Conservation (phyloP, 805 yeast species). For the Lachancea nothofagi region DNA sequence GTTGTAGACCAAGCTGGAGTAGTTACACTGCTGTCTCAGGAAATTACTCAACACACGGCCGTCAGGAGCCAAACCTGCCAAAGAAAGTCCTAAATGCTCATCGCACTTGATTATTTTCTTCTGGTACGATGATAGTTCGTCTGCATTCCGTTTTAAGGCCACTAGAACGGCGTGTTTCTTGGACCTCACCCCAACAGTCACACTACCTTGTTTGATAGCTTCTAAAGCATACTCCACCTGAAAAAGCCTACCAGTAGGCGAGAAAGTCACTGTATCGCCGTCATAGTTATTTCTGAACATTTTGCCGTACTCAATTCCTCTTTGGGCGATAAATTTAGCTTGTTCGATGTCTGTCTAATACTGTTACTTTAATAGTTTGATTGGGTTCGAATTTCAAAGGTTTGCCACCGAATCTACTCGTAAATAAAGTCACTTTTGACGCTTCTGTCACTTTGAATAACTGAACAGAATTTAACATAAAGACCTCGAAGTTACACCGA, state of each 20-base stretch:
- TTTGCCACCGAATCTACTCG: conserved; percentile 6
- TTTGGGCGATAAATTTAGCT: no score
- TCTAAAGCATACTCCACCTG: conserved; percentile 97
- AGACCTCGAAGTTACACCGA: no score
- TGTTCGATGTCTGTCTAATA: no score
- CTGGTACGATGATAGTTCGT: conserved; percentile 94
- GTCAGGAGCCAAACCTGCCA: conserved; percentile 98
- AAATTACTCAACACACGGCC: conserved; percentile 89
- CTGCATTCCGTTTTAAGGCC: conserved; percentile 93
- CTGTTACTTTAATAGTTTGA: neutral
- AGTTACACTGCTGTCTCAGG: conserved; percentile 87
- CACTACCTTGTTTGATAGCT: conserved; percentile 97
- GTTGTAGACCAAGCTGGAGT: conserved; percentile 76
- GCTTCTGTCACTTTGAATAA: no score
- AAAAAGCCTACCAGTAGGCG: conserved; percentile 96
- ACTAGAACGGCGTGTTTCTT: conserved; percentile 84
- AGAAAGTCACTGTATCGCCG: conserved; percentile 96
- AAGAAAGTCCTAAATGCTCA: conserved; percentile 87
- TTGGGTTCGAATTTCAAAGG: neutral
- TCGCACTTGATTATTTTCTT: conserved; percentile 89
- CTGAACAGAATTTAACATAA: no score
- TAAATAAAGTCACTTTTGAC: no score
- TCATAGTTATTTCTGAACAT: conserved; percentile 97
- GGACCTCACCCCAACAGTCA: conserved; percentile 90
- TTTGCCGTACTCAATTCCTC: neutral